Base-by-base conservation (phyloP, 2,329 filamentous ascomycete genomes). In the Dryadomyces quercus-mongolicae region DNA sequence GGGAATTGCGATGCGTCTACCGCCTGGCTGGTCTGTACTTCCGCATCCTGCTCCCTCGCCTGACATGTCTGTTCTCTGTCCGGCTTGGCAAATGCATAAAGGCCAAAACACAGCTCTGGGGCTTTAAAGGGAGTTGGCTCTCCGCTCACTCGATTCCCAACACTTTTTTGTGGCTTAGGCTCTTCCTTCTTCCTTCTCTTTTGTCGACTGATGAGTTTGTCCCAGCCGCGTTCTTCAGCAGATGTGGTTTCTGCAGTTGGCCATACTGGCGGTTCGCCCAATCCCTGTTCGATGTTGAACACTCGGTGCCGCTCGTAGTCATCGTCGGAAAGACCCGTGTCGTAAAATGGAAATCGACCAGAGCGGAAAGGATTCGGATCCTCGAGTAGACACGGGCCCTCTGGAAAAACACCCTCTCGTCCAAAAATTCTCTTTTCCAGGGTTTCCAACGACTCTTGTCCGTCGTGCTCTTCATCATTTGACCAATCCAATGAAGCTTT, bases 31-130 rank as follows among this genome's bases (percentile, higher is more conserved):
- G 22, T 38, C 13, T 45, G 36, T 40, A 12, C 10, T 12, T 40
- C 36, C 15, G 6, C 6, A 5, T 40, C 36, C 10, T 12, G 7
- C 36, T 40, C 36, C 15, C 8, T 9, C 8, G 18, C 1, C 31
- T 42, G 15, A 4, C 8, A 16, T 16, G 21, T 8, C 12, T 31
- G 10, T 21, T 45, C 7, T 15, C 34, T 43, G 9, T 47, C 22
- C 13, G 20, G 34, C 7, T 20, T 5, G 55, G 49, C 18, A 60
- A 62, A 9, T 50, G 58, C 15, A 58, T 52, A 5, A 53, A 51
- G 4, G 2, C 54, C 54, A 15, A 55, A 15, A 20, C 52, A 46
- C 6, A 55, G 42, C n/a, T 55, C 54, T 5, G 54, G 54, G 1
- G 54, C 45, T 42, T 16, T 50, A 18, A 55, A 49, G 10, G 10